Evolutionary conservation across 805 yeast genomes (phyloP).

Genomic region (Myxozyma udenii): DNA sequence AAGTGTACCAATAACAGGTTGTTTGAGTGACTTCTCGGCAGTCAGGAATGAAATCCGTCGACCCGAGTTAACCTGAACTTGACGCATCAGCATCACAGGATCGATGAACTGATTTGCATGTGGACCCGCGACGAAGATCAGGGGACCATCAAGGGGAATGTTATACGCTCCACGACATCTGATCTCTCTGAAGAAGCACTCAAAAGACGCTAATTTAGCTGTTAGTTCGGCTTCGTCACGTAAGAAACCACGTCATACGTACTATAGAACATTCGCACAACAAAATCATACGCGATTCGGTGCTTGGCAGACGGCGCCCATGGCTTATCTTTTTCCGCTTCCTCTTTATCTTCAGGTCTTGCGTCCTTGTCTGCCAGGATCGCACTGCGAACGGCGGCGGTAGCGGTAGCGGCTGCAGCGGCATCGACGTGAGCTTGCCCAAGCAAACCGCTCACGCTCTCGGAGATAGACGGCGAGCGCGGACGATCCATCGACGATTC

Average conservation of each 20-base stretch:
- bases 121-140: conserved; percentile 92
- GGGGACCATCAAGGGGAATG: conserved; percentile 70
- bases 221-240: neutral
- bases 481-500: too few relatives aligned
- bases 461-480: too few relatives aligned
- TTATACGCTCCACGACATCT: conserved; percentile 82
- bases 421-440: too few relatives aligned
- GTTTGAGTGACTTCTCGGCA: conserved; percentile 73
- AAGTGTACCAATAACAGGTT: conserved; percentile 66
- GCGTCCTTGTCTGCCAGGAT: too few relatives aligned
- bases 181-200: conserved; percentile 82
- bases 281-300: neutral
- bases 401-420: too few relatives aligned
- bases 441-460: too few relatives aligned
- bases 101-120: conserved; percentile 94
- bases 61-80: conserved; percentile 62
- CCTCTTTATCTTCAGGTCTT: too few relatives aligned
- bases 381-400: too few relatives aligned
- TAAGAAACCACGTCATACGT: neutral
- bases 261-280: neutral
- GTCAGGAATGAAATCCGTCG: conserved; percentile 76
- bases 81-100: conserved; percentile 78
- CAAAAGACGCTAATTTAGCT: conserved; percentile 37
- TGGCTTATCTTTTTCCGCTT: too few relatives aligned
- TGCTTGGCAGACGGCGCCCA: too few relatives aligned